Evolutionary conservation across 2,329 filamentous ascomycete genomes (phyloP).

Genomic region (Sporothrix schenckii): DNA sequence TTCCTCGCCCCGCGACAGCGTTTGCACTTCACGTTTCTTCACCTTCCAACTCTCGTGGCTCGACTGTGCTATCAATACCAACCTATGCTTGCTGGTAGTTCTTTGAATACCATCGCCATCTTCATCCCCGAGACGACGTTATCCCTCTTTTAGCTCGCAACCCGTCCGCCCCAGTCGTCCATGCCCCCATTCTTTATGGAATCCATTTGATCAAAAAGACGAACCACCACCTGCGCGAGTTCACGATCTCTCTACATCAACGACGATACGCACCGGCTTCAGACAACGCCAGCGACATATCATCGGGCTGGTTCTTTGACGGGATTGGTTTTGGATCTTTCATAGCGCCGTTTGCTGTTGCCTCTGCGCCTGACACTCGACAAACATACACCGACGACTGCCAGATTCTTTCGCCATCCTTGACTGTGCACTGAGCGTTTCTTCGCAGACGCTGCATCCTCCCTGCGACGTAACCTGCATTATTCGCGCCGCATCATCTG

Average conservation of each 20-base stretch:
- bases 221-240: background rate
- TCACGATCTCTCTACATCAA: background rate
- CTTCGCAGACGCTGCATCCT: too few species aligned
- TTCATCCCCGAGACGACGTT: background rate
- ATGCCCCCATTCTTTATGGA: background rate
- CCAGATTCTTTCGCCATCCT: too few species aligned
- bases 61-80: conserved; percentile 2
- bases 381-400: too few species aligned
- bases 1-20: conserved; percentile 26
- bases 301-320: background rate
- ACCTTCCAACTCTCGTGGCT: background rate
- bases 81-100: background rate
- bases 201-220: background rate
- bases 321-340: background rate
- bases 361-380: background rate
- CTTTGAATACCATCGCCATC: background rate
- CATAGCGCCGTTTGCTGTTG: background rate
- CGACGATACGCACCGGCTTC: background rate
- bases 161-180: background rate
- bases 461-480: too few species aligned
- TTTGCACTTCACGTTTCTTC: background rate
- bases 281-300: background rate
- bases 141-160: background rate
- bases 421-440: too few species aligned
- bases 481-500: too few species aligned